These are phyloP conservation scores for Silene coronaria DNA, from an alignment of 179 eudicot species.

Conservation along the genomic window DNA sequence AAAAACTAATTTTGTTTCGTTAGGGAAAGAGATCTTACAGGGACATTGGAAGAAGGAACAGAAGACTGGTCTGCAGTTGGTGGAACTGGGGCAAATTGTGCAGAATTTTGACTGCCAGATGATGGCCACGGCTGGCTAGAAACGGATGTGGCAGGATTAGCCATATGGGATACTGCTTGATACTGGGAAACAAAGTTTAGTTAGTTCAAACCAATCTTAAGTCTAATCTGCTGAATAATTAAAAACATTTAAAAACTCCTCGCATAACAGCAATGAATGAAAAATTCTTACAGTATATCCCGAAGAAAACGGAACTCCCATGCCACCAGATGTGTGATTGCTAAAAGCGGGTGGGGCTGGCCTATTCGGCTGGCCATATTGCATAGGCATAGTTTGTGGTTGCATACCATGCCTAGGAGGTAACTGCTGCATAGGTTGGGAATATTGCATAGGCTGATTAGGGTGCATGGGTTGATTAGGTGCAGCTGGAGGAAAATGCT, in stretches of 20 bases:
- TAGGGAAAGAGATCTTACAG: conserved; percentile 33
- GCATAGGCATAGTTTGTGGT: conserved; percentile 51
- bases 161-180: conserved; percentile 60
- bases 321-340: conserved; percentile 49
- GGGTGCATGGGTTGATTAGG: conserved; percentile 32
- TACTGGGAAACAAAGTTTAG: conserved; percentile 36
- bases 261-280: too few species aligned
- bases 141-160: conserved; percentile 42
- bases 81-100: conserved; percentile 45
- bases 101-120: conserved; percentile 53
- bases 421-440: conserved; percentile 76
- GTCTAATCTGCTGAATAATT: background rate
- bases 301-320: conserved; percentile 61
- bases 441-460: conserved; percentile 55
- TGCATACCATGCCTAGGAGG: conserved; percentile 62
- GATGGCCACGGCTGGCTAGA: conserved; percentile 71
- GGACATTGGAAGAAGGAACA: conserved; percentile 27
- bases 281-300: conserved; percentile 60
- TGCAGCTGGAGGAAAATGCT: conserved; percentile 58
- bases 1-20: background rate
- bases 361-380: conserved; percentile 56
- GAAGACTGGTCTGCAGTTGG: conserved; percentile 58
- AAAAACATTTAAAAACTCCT: too few species aligned
- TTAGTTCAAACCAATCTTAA: background rate
- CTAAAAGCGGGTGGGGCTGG: conserved; percentile 38